Percentiles rank a stretch among this genome's conserved stretches.
Conservation (phyloP, 2,329 filamentous ascomycete genomes). For the Penicillium hordei region DNA sequence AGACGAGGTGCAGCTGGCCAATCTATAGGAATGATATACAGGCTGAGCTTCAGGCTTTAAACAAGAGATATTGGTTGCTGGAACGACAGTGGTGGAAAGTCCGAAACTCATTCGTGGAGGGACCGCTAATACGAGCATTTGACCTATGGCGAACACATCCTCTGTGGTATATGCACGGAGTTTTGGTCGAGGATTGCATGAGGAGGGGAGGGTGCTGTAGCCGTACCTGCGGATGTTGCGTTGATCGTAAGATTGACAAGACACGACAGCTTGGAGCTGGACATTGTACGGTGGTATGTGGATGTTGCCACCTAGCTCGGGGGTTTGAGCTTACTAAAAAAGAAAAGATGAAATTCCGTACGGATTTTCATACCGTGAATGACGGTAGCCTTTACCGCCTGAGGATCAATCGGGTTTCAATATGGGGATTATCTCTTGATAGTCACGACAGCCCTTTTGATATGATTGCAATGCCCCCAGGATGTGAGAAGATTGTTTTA, state of each 20-base stretch:
- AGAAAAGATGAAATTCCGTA: not conserved
- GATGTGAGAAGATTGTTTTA: not conserved
- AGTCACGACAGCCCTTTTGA: not conserved
- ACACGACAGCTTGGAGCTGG: slow-evolving; percentile 3
- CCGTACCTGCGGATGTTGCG: slow-evolving; percentile 4
- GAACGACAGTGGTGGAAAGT: not conserved
- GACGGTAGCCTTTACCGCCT: not conserved
- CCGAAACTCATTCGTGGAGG: not conserved
- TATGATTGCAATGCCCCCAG: not conserved
- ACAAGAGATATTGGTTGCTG: not conserved
- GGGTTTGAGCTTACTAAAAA: not conserved
- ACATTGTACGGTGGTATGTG: slow-evolving; percentile 6
- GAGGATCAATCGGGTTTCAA: not conserved
- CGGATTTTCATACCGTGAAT: not conserved
- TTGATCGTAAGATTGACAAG: not conserved
- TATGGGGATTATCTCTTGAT: not conserved
- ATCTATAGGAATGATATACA: not conserved
- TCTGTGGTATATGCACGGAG: slow-evolving; percentile 12
- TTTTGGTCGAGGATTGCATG: slow-evolving; percentile 3
- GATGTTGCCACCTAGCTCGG: slow-evolving; percentile 2
- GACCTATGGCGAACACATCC: slow-evolving; percentile 12
- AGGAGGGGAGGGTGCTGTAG: slow-evolving; percentile 3
- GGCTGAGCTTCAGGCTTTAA: not conserved
- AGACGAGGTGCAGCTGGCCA: not conserved
- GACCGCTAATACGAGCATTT: slow-evolving; percentile 1